These are phyloP conservation scores for Aspergillus sojae DNA, from an alignment of 2,329 filamentous ascomycete genomes.

Conservation along the genomic window DNA sequence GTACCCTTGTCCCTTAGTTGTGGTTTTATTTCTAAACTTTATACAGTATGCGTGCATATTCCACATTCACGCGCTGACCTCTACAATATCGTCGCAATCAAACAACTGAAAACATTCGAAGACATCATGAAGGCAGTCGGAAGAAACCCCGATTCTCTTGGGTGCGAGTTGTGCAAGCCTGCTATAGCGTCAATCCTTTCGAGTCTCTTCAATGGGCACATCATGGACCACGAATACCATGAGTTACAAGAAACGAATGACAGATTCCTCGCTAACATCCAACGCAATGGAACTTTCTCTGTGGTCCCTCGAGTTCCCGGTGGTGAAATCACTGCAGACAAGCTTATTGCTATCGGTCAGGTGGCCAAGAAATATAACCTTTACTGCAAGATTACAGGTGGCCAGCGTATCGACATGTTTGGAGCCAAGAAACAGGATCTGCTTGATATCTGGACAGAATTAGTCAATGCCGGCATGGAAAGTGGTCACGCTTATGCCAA, in stretches of 20 bases:
- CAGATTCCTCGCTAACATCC: conserved; percentile 83
- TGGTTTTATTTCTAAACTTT: conserved; percentile 10
- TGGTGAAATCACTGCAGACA: conserved; percentile 86
- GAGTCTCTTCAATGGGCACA: conserved; percentile 79
- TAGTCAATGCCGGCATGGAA: conserved; percentile 85
- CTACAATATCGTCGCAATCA: conserved; percentile 87
- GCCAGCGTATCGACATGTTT: conserved; percentile 91
- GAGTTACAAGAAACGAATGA: conserved; percentile 92
- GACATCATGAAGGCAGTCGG: conserved; percentile 80
- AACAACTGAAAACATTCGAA: conserved; percentile 70
- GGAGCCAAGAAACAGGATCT: conserved; percentile 87
- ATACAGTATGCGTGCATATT: conserved; percentile 75
- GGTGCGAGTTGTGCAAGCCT: conserved; percentile 87
- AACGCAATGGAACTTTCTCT: conserved; percentile 87
- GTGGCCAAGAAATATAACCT: conserved; percentile 82
- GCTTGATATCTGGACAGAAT: conserved; percentile 75
- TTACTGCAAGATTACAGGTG: conserved; percentile 91
- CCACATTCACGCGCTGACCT: conserved; percentile 80
- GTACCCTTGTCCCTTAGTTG: conserved; percentile 12
- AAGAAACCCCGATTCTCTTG: conserved; percentile 69
- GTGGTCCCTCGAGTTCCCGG: conserved; percentile 81
- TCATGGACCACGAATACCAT: conserved; percentile 71
- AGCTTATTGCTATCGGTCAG: conserved; percentile 78
- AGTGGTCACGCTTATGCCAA: conserved; percentile 91
- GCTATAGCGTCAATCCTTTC: conserved; percentile 78